Base-by-base conservation (phyloP, 169 alveolate species). In the Eimeria falciformis region DNA sequence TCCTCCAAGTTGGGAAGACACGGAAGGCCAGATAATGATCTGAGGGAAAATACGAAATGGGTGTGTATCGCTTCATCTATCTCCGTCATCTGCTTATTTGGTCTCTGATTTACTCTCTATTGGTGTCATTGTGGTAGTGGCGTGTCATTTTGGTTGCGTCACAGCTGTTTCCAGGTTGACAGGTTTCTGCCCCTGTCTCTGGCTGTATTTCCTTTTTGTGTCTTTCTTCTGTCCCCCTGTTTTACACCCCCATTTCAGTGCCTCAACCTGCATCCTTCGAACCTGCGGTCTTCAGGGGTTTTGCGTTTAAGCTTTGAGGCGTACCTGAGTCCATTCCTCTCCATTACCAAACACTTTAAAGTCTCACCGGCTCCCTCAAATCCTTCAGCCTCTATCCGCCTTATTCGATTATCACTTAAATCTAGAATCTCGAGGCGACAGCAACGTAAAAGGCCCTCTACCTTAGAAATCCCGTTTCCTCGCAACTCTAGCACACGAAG, bases 311-410 rank as follows among this genome's bases (percentile, higher is more conserved):
- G 40, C 37, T 71, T 37, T 18, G 18, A 23, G 27, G 29, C 3
- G 18, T 77, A 89, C 93, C 85, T 89, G 50, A 89, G 90, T 33
- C 93, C 93, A 25, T 89, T 89, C 37, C 90, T 69, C 23, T 89
- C 93, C 56, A 89, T 77, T 25, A 73, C 45, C 25, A 89, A 65
- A 33, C 90, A 79, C 14, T 73, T 79, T 23, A 73, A 71, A 6
- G 85, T 82, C n/a, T 58, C 58, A 5, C 9, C 7, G 12, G 71
- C 89, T 1, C 81, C 86, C 71, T 89, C 84, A 33, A 89, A 77
- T 2, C 71, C 68, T 0, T 82, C 93, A 12, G 93, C 68, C 23
- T 73, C 83, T 11, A 82, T 73, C 45, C 93, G 47, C 25, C 93
- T 73, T 27, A 89, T 53, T 23, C 85, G 66, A 50, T 89, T 89